Evolutionary conservation across 345 rosid species (phyloP).

Genomic region (Lepidium didymum): DNA sequence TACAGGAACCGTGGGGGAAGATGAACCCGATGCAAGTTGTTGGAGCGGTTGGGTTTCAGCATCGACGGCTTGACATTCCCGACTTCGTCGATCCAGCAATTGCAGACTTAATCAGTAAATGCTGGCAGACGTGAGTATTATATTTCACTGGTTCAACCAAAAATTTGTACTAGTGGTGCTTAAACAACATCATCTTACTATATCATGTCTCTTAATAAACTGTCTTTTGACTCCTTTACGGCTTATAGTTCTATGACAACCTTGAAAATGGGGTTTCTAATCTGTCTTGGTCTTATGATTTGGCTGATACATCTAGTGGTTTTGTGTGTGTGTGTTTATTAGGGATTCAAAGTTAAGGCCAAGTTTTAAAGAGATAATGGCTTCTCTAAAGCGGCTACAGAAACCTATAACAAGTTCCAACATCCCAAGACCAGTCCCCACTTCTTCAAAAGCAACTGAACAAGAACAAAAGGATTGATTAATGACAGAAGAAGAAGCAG

Average conservation of each 20-base stretch:
- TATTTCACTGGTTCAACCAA: background rate
- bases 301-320: conserved; percentile 1
- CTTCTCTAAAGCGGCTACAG: conserved; percentile 76
- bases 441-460: conserved; percentile 13
- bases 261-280: background rate
- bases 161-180: background rate
- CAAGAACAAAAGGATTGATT: conserved; percentile 19
- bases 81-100: conserved; percentile 58
- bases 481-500: background rate
- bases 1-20: conserved; percentile 96
- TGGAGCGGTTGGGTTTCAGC: conserved; percentile 97
- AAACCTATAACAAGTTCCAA: conserved; percentile 50
- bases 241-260: background rate
- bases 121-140: conserved; percentile 92
- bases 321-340: background rate
- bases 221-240: background rate
- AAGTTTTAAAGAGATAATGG: conserved; percentile 86
- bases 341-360: conserved; percentile 92
- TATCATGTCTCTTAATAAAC: background rate
- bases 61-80: conserved; percentile 88
- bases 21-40: conserved; percentile 99
- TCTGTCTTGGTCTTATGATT: background rate
- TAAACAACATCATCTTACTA: background rate
- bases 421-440: conserved; percentile 36
- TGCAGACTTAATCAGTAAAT: conserved; percentile 66